Evolutionary conservation across 768 basidiomycete species (phyloP), one percentile per base, ranked within the genome.

Genomic region (Phaeolepiota aurea): DNA sequence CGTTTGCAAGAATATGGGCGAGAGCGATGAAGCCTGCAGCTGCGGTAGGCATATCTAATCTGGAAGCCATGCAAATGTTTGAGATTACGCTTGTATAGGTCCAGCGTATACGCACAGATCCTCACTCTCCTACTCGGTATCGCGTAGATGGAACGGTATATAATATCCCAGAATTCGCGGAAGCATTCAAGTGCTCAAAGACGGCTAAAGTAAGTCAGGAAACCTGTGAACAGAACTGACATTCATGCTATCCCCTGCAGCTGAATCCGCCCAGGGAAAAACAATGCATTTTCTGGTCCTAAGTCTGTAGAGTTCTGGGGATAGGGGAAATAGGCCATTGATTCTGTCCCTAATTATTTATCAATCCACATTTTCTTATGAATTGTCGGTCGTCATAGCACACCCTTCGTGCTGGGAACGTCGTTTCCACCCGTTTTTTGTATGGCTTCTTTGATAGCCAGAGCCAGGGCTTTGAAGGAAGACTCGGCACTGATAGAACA

Each of bases 351-450:
- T n/a, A n/a, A n/a, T n/a, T n/a, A n/a, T 35, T 5, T 35, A 35
- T 35, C 18, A 14, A 19, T 35, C 7, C 5, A 19, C 9, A 35
- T 14, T 16, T 35, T 19, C 16, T 35, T 35, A 16, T 16, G 18
- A 7, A 19, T 35, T 7, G 18, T 35, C n/a, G 15, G n/a, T n/a
- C 7, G 16, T 54, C 54, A 72, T 46, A 99, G 66, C 4, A 98
- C 93, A 33, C 96, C 96, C 63, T 99, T 99, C 3, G 96, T 98
- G 55, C 89, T 92, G 0, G 94, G 94, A 20, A 97, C 80, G 43
- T 99, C 96, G 48, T 79, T 73, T 3, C 87, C 78, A 3, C 91
- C 91, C 1, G 93, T 97, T 41, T 71, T 72, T 57, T 89, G 79
- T 47, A 96, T 86, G n/a, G 96, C 96, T 61, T 97, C 81, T 41